These are phyloP conservation scores for Tolypocladium album DNA, from an alignment of 2,329 filamentous ascomycete genomes.

Conservation along the genomic window DNA sequence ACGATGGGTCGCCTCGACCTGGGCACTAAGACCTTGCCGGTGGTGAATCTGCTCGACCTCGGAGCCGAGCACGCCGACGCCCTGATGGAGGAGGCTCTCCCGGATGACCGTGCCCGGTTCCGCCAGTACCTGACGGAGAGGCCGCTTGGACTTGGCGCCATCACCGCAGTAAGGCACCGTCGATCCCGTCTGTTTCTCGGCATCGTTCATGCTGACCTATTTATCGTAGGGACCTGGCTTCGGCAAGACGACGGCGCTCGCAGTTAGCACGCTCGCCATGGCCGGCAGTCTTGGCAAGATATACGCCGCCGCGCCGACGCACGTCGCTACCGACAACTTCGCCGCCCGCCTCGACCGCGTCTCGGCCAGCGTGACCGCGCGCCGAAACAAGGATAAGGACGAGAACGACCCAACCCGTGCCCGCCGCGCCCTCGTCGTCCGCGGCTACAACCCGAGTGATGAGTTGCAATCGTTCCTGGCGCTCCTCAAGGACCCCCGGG, in stretches of 20 bases:
- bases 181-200: too few species aligned
- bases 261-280: background rate
- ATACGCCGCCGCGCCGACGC: background rate
- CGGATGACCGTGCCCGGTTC: background rate
- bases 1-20: too few species aligned
- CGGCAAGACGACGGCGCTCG: background rate
- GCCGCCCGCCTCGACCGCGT: background rate
- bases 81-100: background rate
- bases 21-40: background rate
- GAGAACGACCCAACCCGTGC: background rate
- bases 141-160: background rate
- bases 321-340: background rate
- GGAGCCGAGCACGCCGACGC: background rate
- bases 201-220: background rate
- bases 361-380: background rate
- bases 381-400: background rate
- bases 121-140: background rate
- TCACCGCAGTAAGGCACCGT: background rate
- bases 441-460: background rate
- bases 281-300: background rate
- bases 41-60: too few species aligned
- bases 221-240: background rate
- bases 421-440: background rate
- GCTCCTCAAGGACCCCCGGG: background rate
- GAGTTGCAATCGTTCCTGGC: background rate